phyloP scores from a whole-genome alignment of 1,284 basidiomycete species.

The Trametes polyzona region DNA sequence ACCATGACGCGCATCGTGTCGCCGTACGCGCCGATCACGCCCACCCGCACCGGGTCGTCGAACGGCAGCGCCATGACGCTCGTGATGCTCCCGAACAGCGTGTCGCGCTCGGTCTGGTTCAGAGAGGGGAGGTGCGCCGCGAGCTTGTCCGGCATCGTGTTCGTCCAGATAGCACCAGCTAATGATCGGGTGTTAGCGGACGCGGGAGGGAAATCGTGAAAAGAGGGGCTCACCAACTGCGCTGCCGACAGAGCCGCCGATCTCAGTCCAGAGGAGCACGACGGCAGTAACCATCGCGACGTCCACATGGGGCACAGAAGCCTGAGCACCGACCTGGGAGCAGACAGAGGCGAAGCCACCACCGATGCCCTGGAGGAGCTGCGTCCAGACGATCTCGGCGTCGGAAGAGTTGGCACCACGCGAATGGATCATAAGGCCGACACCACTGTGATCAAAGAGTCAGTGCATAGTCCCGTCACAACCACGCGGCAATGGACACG shows the following conservation, averaged over 20 bases:
- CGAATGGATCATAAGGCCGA: constrained; percentile 75
- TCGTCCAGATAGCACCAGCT: constrained; percentile 65
- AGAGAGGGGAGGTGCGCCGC: constrained; percentile 53
- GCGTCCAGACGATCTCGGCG: constrained; percentile 68
- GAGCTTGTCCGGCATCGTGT: constrained; percentile 63
- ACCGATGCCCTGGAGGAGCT: constrained; percentile 78
- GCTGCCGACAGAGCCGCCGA: constrained; percentile 75
- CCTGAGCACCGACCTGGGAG: constrained; percentile 79
- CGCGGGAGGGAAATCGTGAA: neutral
- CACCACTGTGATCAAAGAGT: constrained; percentile 47
- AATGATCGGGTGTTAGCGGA: neutral
- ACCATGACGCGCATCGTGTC: constrained; percentile 59
- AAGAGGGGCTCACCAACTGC: constrained; percentile 50
- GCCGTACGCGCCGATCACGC: constrained; percentile 59
- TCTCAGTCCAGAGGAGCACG: constrained; percentile 79
- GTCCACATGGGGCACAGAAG: constrained; percentile 74
- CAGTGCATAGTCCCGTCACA: neutral
- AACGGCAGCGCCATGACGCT: constrained; percentile 48
- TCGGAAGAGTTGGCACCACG: constrained; percentile 64
- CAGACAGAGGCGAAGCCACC: constrained; percentile 78
- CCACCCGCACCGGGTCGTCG: constrained; percentile 58
- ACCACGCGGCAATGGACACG: constrained; percentile 15
- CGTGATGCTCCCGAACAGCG: constrained; percentile 57
- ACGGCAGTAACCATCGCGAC: constrained; percentile 85
- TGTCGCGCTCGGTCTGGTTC: constrained; percentile 38